Evolutionary conservation across 2,329 filamentous ascomycete species (phyloP).

Genomic region (Sphaerostilbella broomeana): DNA sequence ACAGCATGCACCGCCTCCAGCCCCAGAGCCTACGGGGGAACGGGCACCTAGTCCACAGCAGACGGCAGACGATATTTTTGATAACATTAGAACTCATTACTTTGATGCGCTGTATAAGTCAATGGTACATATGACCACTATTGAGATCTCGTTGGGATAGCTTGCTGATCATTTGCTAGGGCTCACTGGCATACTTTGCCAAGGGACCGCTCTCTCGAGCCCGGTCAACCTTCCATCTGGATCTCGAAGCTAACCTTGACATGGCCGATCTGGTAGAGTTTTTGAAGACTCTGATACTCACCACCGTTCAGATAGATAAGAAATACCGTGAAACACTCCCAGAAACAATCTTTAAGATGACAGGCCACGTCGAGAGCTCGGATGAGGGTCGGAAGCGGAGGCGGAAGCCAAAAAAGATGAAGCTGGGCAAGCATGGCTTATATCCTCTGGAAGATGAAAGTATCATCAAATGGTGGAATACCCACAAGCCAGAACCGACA

Average conservation of each 20-base stretch:
- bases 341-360: constrained; percentile 51
- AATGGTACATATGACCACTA: constrained; percentile 37
- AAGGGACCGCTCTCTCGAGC: constrained; percentile 75
- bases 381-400: constrained; percentile 42
- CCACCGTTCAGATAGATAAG: constrained; percentile 63
- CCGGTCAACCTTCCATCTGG: constrained; percentile 61
- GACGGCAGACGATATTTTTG: constrained; percentile 47
- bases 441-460: constrained; percentile 60
- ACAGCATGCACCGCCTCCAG: background rate
- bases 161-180: constrained; percentile 36
- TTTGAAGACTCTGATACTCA: constrained; percentile 61
- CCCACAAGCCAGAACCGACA: constrained; percentile 45
- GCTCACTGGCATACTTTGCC: constrained; percentile 74
- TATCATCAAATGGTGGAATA: constrained; percentile 65
- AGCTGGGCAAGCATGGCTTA: constrained; percentile 60
- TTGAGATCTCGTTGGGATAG: background rate
- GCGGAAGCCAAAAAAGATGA: constrained; percentile 56
- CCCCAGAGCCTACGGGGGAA: background rate
- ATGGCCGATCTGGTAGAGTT: constrained; percentile 61
- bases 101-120: constrained; percentile 57
- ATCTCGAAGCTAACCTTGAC: constrained; percentile 53
- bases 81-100: constrained; percentile 53
- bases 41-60: constrained; percentile 24
- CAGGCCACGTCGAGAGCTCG: constrained; percentile 49
- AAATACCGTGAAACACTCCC: constrained; percentile 71